Evolutionary conservation across 2,329 filamentous ascomycete genomes (phyloP), one percentile per base, ranked within the genome.

Genomic region (Cercospora zeae-maydis): DNA sequence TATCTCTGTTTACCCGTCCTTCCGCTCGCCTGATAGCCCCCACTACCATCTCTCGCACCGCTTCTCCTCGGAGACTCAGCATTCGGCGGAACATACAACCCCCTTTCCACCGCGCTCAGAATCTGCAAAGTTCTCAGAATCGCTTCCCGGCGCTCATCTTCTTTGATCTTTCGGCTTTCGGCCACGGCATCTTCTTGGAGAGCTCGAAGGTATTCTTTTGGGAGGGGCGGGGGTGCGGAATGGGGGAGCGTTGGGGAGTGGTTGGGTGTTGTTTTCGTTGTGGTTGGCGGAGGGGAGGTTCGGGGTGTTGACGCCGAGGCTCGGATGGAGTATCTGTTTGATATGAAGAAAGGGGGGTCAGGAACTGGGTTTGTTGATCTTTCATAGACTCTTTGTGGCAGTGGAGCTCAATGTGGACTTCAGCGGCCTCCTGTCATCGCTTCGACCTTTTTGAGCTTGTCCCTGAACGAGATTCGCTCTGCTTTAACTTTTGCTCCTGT

Each of bases 121-220:
- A 70, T 70, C 34, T 69, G 58, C 21, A 70, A 55, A 1, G 68
- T 66, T 14, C 63, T 63, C 10, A 67, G 62, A 16, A 70, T 69
- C 5, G 68, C 68, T 31, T 69, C 66, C n/a, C 64, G 58, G 11
- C 66, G 64, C 16, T 69, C 66, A 11, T 59, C 27, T 34, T 52
- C 47, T 19, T 30, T 24, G 14, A 33, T 24, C 31, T 31, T 51
- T 36, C 45, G 31, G 9, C 45, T 33, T 27, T 59, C 42, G 16
- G 47, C 14, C 7, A 59, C 31, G 1, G 42, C 42, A 13, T 58
- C 24, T 1, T 42, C 49, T 56, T 56, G 36, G 19, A 47, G 39
- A 16, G 52, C 57, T 51, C 57, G 33, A 0, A 59, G 45, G 31
- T 59, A 59, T 13, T 52, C 24, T 27, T 36, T 54, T 16, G 59